These are phyloP conservation scores for Hymenoscyphus repandus DNA, from an alignment of 2,329 filamentous ascomycete genomes.

Conservation along the genomic window DNA sequence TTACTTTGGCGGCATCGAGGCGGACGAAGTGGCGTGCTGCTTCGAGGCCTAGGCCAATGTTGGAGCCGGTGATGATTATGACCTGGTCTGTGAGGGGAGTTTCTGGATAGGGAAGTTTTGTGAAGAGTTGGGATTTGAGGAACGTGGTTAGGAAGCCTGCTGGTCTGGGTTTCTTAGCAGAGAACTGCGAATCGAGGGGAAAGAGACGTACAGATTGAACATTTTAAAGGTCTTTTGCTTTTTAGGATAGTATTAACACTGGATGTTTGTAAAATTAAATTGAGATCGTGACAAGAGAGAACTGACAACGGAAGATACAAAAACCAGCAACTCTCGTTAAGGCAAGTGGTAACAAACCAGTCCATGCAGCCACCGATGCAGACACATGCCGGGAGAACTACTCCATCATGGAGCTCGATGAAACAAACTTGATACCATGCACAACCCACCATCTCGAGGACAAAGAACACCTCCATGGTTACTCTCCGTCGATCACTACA, in stretches of 20 bases:
- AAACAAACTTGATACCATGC: slow-evolving; percentile 8
- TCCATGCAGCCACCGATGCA: not conserved
- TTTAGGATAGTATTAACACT: not conserved
- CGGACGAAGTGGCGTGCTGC: slow-evolving; percentile 32
- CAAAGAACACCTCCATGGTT: not conserved
- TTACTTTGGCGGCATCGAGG: slow-evolving; percentile 31
- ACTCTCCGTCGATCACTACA: not conserved
- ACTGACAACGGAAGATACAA: not conserved
- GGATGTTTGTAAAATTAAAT: too few species aligned
- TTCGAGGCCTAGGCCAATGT: slow-evolving; percentile 37
- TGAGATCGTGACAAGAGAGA: not conserved
- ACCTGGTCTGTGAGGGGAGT: slow-evolving; percentile 22
- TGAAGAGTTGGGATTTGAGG: slow-evolving; percentile 19
- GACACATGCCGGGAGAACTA: not conserved
- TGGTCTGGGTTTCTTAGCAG: slow-evolving; percentile 12
- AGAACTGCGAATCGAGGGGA: not conserved
- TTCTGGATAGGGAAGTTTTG: not conserved
- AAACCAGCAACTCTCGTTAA: not conserved
- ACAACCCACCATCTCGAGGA: not conserved
- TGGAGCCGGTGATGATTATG: slow-evolving; percentile 37
- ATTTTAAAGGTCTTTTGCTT: not conserved
- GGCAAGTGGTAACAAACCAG: not conserved
- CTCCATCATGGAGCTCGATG: not conserved
- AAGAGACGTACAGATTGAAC: slow-evolving; percentile 6
- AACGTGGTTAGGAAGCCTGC: slow-evolving; percentile 23